Evolutionary conservation across 2,329 filamentous ascomycete genomes (phyloP).

Genomic region (Aaosphaeria pasadenensis): DNA sequence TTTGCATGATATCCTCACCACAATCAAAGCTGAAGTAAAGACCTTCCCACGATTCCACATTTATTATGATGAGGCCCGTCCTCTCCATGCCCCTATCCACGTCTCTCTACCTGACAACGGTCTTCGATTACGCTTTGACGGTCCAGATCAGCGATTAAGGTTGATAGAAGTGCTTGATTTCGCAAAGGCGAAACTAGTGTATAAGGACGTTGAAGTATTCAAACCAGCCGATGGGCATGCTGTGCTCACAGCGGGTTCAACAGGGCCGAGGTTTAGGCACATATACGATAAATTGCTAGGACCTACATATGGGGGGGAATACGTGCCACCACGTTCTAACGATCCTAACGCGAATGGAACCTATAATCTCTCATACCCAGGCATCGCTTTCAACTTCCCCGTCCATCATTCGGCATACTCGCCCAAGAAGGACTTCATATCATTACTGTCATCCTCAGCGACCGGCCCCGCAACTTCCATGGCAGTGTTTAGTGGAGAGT

Average conservation of each 20-base stretch:
- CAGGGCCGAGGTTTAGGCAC: conserved; percentile 77
- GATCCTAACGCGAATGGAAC: conserved; percentile 59
- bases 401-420: conserved; percentile 73
- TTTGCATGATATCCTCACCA: conserved; percentile 82
- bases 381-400: conserved; percentile 88
- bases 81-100: conserved; percentile 71
- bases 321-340: conserved; percentile 62
- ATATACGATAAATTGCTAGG: conserved; percentile 93
- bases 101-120: conserved; percentile 81
- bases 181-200: conserved; percentile 75
- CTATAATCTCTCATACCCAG: conserved; percentile 92
- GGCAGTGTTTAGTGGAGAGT: conserved; percentile 86
- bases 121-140: conserved; percentile 87
- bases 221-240: conserved; percentile 50
- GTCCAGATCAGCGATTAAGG: conserved; percentile 84
- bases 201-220: conserved; percentile 77
- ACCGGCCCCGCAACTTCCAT: conserved; percentile 78
- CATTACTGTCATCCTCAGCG: conserved; percentile 74
- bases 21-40: conserved; percentile 82
- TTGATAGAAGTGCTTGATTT: conserved; percentile 92
- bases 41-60: conserved; percentile 81
- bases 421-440: conserved; percentile 75
- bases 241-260: conserved; percentile 28
- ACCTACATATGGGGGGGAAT: conserved; percentile 92
- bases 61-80: conserved; percentile 71